Evolutionary conservation across 768 basidiomycete genomes (phyloP), one percentile per base, ranked within the genome.

Genomic region (Collybia mongolica): DNA sequence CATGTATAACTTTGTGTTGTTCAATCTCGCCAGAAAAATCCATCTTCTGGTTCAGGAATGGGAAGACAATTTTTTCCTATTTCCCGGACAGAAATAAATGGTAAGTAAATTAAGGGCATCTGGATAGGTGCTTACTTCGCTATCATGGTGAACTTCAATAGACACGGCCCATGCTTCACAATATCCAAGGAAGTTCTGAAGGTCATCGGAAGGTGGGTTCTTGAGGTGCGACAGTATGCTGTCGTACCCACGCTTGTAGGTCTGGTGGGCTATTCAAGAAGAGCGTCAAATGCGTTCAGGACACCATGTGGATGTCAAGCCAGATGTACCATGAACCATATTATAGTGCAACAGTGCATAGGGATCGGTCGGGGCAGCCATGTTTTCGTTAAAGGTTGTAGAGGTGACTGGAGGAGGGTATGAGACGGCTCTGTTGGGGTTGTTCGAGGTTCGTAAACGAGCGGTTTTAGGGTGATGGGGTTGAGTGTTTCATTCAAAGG

Each of bases 111-210:
- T 44, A 4, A 3, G 3, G 1, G 1, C 22, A 26, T 9, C 19
- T 6, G 11, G 12, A n/a, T 6, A 7, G 53, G n/a, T 4, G 14
- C 42, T 49, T 55, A 56, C 70, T 57, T 74, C 72, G 23, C 60
- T 62, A 19, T 66, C 56, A 50, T 74, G 72, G 51, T 74, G 72
- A 4, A 59, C 56, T 17, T 60, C 65, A 20, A 75, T 66, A 11
- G 65, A 57, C 28, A 56, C 46, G 1, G 60, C 67, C 71, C 72
- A 74, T 3, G 70, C 68, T 46, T 66, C 60, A 48, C 69, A 69
- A 42, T 74, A 72, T 0, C 71, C 70, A 7, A 75, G 55, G 48
- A 74, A 74, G 55, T 74, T 74, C 26, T 53, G 43, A 18, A 73
- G 60, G 49, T 72, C 72, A 44, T 68, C 55, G 11, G 48, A 50